phyloP scores from a whole-genome alignment of 78 protist genomes.

The Monocercomonoides exilis region DNA sequence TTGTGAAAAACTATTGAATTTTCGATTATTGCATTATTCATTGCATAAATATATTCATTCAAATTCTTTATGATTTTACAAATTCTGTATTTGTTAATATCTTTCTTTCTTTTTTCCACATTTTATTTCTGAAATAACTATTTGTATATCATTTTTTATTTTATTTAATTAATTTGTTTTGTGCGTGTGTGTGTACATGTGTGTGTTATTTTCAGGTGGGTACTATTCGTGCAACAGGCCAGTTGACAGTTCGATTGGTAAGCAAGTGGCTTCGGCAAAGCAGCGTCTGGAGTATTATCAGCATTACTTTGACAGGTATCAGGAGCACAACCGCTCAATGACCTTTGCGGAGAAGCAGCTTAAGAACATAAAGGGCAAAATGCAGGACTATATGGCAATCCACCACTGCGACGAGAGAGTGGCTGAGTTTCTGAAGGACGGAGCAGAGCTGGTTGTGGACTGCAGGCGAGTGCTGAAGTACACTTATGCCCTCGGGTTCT shows the following conservation, averaged over 20 bases:
- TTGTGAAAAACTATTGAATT: too few species aligned
- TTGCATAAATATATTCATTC: too few species aligned
- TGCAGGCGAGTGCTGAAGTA: not conserved
- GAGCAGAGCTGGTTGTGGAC: not conserved
- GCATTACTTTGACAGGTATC: not conserved
- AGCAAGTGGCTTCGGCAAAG: not conserved
- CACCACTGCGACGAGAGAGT: not conserved
- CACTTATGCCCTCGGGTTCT: not conserved
- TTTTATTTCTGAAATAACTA: too few species aligned
- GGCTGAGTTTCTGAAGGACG: not conserved
- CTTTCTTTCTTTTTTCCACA: too few species aligned
- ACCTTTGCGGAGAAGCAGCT: not conserved
- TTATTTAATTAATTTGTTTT: too few species aligned
- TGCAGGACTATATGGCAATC: not conserved
- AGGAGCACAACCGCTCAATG: not conserved
- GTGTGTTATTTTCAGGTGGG: too few species aligned
- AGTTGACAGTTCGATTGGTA: not conserved
- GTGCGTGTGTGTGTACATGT: too few species aligned
- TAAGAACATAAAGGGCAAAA: not conserved
- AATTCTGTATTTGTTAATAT: too few species aligned
- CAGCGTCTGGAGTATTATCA: not conserved
- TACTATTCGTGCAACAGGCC: constrained; percentile 1
- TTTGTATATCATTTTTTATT: too few species aligned
- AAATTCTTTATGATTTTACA: too few species aligned
- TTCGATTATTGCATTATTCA: too few species aligned